Percentiles rank a stretch among this genome's conserved stretches.
Evolutionary conservation across 2,329 filamentous ascomycete genomes (phyloP).

Genomic region (Phoma sp.): DNA sequence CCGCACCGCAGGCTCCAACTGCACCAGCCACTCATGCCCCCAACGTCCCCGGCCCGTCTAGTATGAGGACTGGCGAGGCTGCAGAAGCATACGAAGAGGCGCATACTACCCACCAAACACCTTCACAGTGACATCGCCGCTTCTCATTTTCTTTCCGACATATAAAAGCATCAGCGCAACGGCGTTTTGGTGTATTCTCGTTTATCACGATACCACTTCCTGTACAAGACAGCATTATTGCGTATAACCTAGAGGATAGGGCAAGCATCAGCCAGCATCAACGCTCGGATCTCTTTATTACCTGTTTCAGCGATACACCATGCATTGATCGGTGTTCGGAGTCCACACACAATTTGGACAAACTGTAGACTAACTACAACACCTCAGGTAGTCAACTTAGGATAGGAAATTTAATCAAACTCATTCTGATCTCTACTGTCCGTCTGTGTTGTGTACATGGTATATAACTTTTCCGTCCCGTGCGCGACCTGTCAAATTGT

Average conservation of each 20-base stretch:
- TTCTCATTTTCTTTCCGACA: neutral
- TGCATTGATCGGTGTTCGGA: slow-evolving; percentile 4
- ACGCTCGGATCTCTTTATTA: neutral
- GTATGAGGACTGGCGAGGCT: slow-evolving; percentile 10
- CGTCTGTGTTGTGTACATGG: slow-evolving; percentile 3
- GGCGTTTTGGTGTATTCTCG: slow-evolving; percentile 2
- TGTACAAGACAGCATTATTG: slow-evolving; percentile 8
- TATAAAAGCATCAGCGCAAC: slow-evolving; percentile 3
- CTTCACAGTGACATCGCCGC: neutral
- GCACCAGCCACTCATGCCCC: neutral
- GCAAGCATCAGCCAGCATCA: neutral
- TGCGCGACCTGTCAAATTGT: no score
- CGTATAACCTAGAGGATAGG: neutral
- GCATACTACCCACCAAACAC: neutral
- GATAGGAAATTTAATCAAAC: neutral
- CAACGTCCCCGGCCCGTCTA: neutral
- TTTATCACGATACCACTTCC: slow-evolving; percentile 13
- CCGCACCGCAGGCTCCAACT: neutral
- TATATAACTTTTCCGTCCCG: no score
- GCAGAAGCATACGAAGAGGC: neutral
- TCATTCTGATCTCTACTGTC: neutral
- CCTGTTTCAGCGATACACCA: neutral
- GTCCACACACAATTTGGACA: no score
- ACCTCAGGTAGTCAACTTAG: neutral
- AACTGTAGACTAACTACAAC: no score